Base-by-base conservation (phyloP, 768 basidiomycete genomes). In the Amanita pseudoporphyria region DNA sequence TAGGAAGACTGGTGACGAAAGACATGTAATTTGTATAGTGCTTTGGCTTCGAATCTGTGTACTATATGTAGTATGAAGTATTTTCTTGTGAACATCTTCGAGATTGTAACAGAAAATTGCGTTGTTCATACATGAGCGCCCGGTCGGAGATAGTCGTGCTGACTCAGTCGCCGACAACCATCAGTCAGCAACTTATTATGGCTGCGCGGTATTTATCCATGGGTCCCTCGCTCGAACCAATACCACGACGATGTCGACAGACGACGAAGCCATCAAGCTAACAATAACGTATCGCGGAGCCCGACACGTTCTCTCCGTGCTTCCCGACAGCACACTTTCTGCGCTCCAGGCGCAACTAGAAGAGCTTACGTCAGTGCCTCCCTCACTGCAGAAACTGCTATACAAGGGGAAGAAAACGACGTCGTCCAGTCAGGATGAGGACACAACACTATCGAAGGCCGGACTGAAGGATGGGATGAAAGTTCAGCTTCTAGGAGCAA, bases 401-500 rank as follows among this genome's bases (percentile, higher is more conserved):
- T 83, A 74, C 66, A 85, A 79, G 59, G 84, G 86, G 30, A 87
- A 83, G 70, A 73, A 68, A 45, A 49, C 62, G 9, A 74, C 67
- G 46, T 50, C 61, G 0, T 30, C 63, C 14, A 41, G 62, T 14
- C 54, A 58, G 35, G 56, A 61, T 32, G 60, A 58, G 13, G 58
- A 56, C 21, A 65, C 51, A 41, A 71, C 58, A 24, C 57, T 69
- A 56, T 62, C 10, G 3, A 58, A 59, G 63, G 76, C 57, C 0
- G 85, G 86, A n/a, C 58, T 89, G 35, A 81, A 73, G 56, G 66
- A 78, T 52, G 84, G 84, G 7, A 57, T 68, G 44, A 88, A 82
- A 62, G 64, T 88, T 5, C 84, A 84, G 58, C 69, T 89, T 70
- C 65, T 87, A 2, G 87, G 87, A 2, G 72, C 79, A 3, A 88